Evolutionary conservation across 2,329 filamentous ascomycete genomes (phyloP), one percentile per base, ranked within the genome.

Genomic region (Gremmenia infestans): DNA sequence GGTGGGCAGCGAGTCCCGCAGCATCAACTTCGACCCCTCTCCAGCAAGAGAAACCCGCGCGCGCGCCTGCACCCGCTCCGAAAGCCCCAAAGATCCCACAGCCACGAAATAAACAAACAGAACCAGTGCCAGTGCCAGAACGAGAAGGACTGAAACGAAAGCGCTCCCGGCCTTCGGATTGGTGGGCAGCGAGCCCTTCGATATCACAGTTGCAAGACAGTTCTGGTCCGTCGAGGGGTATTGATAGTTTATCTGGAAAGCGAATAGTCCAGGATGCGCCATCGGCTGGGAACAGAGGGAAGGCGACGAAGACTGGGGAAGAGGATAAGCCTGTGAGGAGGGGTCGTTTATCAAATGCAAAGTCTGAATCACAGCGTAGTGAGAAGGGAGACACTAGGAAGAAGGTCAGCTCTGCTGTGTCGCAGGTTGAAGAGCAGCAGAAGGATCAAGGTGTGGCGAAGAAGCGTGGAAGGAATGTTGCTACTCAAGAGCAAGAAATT

Each of bases 1-100:
- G 61, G 62, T 68, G 65, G 66, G 62, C 58, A 42, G 63, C 57
- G 2, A n/a, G 12, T 46, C 37, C 56, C 25, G 52, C 19, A 40
- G 32, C 52, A 35, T 54, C 54, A 47, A 48, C 54, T 5, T 25
- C 50, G 12, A 53, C 42, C 45, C 52, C 49, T 49, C 56, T 17
- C 37, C 52, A 55, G 52, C 57, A 48, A 59, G 17, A 51, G 49
- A 22, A 46, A 15, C 43, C 37, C 17, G 48, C 54, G 47, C 45
- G 49, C 17, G 22, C 5, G 23, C 3, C 45, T 8, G 22, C 22
- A 17, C 45, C 46, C 28, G n/a, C 17, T 39, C 19, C 15, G 35
- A 47, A 53, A 39, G 43, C 19, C 28, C 11, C 25, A 48, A 39
- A 37, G 32, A 22, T 14, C 4, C 4, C 19, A 25, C 15, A 14